Conservation (phyloP, 2,329 filamentous ascomycete species). For the Blastomyces gilchristii region DNA sequence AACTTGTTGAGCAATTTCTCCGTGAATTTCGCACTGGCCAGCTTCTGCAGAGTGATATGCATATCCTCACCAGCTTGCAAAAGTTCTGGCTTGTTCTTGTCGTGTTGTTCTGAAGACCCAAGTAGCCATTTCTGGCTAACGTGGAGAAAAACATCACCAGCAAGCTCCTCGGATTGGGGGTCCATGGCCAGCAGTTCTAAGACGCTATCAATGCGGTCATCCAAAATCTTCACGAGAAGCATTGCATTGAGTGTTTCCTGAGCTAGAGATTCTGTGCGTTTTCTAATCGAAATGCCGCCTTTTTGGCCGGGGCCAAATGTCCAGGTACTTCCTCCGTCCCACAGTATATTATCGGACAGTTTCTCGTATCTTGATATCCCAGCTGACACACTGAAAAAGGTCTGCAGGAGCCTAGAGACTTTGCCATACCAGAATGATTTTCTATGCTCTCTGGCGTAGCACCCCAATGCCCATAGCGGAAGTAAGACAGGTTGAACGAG, state of each 20-base stretch:
- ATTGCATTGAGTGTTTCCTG: constrained; percentile 22
- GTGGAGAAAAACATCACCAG: constrained; percentile 34
- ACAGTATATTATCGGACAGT: constrained; percentile 33
- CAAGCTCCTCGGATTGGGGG: constrained; percentile 32
- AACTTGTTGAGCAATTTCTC: constrained; percentile 35
- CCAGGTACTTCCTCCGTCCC: constrained; percentile 32
- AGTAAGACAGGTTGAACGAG: constrained; percentile 32
- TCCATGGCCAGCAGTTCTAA: constrained; percentile 29
- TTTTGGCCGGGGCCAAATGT: constrained; percentile 22
- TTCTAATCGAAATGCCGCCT: constrained; percentile 22
- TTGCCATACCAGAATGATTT: constrained; percentile 22
- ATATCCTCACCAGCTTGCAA: constrained; percentile 18
- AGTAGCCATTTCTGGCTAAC: constrained; percentile 35
- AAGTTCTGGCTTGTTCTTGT: neutral
- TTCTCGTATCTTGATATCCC: constrained; percentile 28
- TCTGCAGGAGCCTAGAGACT: constrained; percentile 26
- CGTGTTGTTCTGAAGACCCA: constrained; percentile 15
- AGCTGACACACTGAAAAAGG: constrained; percentile 34
- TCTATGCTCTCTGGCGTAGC: constrained; percentile 27
- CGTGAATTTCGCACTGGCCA: constrained; percentile 33
- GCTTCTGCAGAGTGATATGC: constrained; percentile 25
- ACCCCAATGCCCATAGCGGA: constrained; percentile 34
- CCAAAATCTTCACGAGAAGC: constrained; percentile 26
- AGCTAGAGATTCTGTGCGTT: constrained; percentile 15
- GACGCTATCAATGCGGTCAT: constrained; percentile 30